Conservation (phyloP, 202 grass and related monocot genomes). For the Setaria italica region DNA sequence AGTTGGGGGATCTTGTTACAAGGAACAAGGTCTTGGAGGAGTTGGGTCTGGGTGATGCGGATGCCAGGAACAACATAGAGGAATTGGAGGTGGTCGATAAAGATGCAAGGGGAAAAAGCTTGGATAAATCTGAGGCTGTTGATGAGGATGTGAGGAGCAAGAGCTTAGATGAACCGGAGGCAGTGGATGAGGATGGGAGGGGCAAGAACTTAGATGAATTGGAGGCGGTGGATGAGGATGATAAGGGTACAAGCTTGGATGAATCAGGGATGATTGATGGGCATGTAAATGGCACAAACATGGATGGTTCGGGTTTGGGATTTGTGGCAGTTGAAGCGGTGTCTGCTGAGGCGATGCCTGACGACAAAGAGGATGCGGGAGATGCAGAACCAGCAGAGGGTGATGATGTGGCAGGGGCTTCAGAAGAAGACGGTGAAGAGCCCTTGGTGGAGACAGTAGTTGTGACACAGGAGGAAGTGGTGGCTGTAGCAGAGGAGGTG, state of each 20-base stretch:
- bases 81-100: conserved; percentile 34
- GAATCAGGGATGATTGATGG: conserved; percentile 15
- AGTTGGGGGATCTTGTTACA: neutral
- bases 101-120: conserved; percentile 26
- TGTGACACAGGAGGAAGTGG: conserved; percentile 41
- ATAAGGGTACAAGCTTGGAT: conserved; percentile 18
- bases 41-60: neutral
- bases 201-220: conserved; percentile 46
- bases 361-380: neutral
- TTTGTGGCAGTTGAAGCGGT: conserved; percentile 5
- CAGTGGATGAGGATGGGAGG: conserved; percentile 34
- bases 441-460: conserved; percentile 11
- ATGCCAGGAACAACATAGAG: conserved; percentile 47
- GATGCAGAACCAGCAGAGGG: neutral
- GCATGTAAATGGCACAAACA: conserved; percentile 2
- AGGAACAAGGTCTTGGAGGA: conserved; percentile 13
- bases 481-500: conserved; percentile 36
- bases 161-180: conserved; percentile 42
- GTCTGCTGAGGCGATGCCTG: neutral
- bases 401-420: conserved; percentile 18
- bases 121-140: conserved; percentile 20
- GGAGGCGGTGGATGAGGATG: conserved; percentile 20
- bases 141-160: conserved; percentile 37
- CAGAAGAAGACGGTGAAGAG: conserved; percentile 27
- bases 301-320: conserved; percentile 24